A percentile compares a stretch with the other conserved stretches of the same genome.
Conservation (phyloP, 495 filamentous ascomycete genomes). For the Aspergillus baeticus region DNA sequence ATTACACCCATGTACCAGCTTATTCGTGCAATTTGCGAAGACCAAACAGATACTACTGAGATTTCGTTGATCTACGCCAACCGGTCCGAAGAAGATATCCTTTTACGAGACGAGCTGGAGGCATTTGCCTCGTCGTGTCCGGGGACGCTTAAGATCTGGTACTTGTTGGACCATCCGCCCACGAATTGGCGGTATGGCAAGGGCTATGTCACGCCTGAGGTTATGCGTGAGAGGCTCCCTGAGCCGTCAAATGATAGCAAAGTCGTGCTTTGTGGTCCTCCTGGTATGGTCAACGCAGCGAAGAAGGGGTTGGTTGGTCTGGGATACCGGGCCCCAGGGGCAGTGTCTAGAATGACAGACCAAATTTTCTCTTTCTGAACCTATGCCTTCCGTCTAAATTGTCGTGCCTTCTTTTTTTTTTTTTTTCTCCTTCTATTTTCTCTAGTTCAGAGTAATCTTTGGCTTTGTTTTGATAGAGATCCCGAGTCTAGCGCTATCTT, state of each 20-base stretch:
- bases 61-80: slow-evolving; percentile 48
- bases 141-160: slow-evolving; percentile 40
- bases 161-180: slow-evolving; percentile 37
- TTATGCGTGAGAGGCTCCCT: slow-evolving; percentile 24
- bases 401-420: no score
- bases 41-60: slow-evolving; percentile 43
- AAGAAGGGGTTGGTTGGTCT: slow-evolving; percentile 34
- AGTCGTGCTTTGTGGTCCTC: slow-evolving; percentile 42
- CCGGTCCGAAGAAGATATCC: slow-evolving; percentile 38
- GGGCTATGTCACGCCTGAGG: slow-evolving; percentile 21
- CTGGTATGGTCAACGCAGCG: slow-evolving; percentile 38
- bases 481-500: neutral
- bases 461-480: neutral
- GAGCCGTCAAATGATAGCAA: slow-evolving; percentile 27
- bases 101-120: slow-evolving; percentile 46
- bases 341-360: slow-evolving; percentile 38
- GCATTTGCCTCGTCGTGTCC: slow-evolving; percentile 35
- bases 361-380: slow-evolving; percentile 38
- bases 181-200: slow-evolving; percentile 20
- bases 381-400: neutral
- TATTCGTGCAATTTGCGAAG: slow-evolving; percentile 50
- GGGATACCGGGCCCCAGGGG: slow-evolving; percentile 34
- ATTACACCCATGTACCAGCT: slow-evolving; percentile 59
- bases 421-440: neutral
- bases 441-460: neutral